These are phyloP conservation scores for Rhodomyrtus psidioides DNA, from an alignment of 441 rosid species.

Conservation along the genomic window DNA sequence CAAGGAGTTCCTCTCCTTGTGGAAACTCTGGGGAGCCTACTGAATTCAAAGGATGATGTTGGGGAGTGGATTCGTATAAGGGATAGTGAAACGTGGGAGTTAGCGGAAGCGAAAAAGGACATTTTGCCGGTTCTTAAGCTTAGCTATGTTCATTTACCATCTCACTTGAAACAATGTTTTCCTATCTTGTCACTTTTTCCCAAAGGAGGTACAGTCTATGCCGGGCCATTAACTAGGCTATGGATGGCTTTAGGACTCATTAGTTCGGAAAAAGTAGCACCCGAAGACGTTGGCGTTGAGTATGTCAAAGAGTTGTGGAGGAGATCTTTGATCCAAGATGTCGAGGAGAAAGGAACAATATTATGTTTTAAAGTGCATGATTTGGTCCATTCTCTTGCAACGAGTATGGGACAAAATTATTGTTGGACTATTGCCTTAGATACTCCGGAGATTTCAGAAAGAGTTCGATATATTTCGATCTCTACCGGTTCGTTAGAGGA, in stretches of 20 bases:
- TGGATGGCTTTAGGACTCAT: neutral
- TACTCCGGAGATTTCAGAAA: neutral
- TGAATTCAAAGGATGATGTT: neutral
- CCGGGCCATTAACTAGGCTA: rapidly evolving
- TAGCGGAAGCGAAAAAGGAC: neutral
- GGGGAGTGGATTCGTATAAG: neutral
- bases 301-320: neutral
- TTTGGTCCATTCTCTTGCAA: neutral
- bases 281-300: neutral
- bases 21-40: neutral
- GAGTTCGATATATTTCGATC: neutral
- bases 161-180: neutral
- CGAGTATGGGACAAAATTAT: neutral
- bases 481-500: neutral
- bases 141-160: neutral
- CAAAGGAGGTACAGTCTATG: neutral
- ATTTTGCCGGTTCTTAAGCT: neutral
- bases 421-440: neutral
- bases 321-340: neutral
- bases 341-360: rapidly evolving
- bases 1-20: neutral
- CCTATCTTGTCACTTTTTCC: neutral
- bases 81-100: neutral
- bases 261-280: neutral
- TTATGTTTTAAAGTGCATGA: neutral